These are phyloP conservation scores for Diaporthe citriasiana DNA, from an alignment of 2,329 filamentous ascomycete genomes.

Conservation along the genomic window DNA sequence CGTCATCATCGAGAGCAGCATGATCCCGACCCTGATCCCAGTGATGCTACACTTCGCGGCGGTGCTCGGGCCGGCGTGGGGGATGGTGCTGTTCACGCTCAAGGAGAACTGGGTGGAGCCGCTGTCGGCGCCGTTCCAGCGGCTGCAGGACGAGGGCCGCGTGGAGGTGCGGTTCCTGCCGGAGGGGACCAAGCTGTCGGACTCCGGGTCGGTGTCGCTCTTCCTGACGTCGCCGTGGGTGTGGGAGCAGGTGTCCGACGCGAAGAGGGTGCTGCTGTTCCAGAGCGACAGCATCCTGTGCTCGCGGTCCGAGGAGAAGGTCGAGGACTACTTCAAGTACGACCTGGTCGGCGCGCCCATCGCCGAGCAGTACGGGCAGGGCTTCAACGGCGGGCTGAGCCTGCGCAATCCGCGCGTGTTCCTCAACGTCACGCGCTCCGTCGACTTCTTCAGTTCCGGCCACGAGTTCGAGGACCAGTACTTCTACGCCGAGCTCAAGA, in stretches of 20 bases:
- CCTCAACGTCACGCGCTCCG: constrained; percentile 44
- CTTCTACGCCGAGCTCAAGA: constrained; percentile 49
- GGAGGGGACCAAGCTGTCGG: constrained; percentile 48
- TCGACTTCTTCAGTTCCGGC: constrained; percentile 43
- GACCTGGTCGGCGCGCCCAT: constrained; percentile 53
- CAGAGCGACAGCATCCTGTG: constrained; percentile 54
- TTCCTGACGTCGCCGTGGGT: constrained; percentile 52
- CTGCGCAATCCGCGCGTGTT: constrained; percentile 49
- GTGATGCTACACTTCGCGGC: constrained; percentile 48
- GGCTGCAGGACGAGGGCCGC: constrained; percentile 49
- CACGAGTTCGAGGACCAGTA: constrained; percentile 52
- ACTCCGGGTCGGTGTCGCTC: constrained; percentile 50
- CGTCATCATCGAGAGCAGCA: constrained; percentile 43
- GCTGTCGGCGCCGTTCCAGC: constrained; percentile 51
- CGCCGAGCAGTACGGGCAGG: constrained; percentile 42
- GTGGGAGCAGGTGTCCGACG: constrained; percentile 51
- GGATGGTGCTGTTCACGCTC: constrained; percentile 57
- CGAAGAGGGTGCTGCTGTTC: constrained; percentile 51
- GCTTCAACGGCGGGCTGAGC: constrained; percentile 53
- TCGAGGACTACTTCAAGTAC: constrained; percentile 52
- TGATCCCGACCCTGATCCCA: constrained; percentile 47
- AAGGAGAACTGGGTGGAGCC: constrained; percentile 46
- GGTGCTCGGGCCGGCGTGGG: constrained; percentile 56
- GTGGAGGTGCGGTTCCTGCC: constrained; percentile 55
- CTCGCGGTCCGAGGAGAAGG: constrained; percentile 45